Evolutionary conservation across 371 early-diverging fungal species (phyloP).

Genomic region (Lichtheimia ramosa): DNA sequence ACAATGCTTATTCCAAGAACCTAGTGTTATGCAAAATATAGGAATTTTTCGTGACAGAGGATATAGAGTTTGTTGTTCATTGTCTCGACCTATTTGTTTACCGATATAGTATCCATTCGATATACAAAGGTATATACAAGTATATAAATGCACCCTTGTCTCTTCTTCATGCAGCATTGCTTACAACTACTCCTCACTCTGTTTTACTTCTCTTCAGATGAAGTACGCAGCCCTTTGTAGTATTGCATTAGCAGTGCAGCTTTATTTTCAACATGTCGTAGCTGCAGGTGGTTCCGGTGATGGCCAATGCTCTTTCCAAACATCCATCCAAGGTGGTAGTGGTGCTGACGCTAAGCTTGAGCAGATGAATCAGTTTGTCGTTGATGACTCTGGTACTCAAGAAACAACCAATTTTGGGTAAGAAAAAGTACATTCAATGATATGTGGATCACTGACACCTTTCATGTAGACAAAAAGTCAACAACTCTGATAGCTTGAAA

Average conservation of each 20-base stretch:
- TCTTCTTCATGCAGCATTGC: too few species aligned
- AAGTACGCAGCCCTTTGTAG: background rate
- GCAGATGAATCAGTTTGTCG: background rate
- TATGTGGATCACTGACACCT: too few species aligned
- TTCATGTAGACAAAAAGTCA: constrained; percentile 1
- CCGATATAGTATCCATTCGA: too few species aligned
- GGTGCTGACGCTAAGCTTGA: background rate
- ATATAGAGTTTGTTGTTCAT: too few species aligned
- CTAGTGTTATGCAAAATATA: too few species aligned
- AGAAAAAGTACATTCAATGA: too few species aligned
- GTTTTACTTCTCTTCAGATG: background rate
- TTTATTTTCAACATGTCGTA: background rate
- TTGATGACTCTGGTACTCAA: constrained; percentile 2
- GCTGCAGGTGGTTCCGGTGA: background rate
- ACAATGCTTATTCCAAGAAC: too few species aligned
- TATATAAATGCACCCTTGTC: too few species aligned
- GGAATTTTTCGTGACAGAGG: too few species aligned
- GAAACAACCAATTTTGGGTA: constrained; percentile 14
- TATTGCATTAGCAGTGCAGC: constrained; percentile 1
- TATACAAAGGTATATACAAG: too few species aligned
- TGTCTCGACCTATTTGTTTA: too few species aligned
- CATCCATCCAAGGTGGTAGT: background rate
- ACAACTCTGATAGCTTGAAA: constrained; percentile 19
- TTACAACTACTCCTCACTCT: background rate
- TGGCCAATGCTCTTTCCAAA: constrained; percentile 13